Evolutionary conservation across 768 basidiomycete species (phyloP), one percentile per base, ranked within the genome.

Genomic region (Udeniomyces megalosporus): DNA sequence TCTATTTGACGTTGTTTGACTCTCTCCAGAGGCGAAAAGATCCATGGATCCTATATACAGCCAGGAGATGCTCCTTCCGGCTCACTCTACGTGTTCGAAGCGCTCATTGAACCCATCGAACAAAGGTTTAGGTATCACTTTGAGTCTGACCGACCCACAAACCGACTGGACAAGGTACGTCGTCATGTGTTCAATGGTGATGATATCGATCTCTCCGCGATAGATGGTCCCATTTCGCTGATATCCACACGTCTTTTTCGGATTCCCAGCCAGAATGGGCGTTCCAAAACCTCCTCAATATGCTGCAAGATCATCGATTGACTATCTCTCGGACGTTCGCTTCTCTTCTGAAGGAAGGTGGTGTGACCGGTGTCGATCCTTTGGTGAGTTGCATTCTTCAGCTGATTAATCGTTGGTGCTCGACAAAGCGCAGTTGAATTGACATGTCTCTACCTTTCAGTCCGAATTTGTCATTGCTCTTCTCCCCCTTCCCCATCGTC

Each of bases 91-190:
- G 81, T 95, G 1, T 69, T 97, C 20, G 84, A 88, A 70, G 84
- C 86, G 2, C 80, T 99, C 20, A 80, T 89, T 3, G 82, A 84
- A 48, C 87, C 92, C 1, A 79, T 99, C 53, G 77, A 84, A 1
- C 74, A 89, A 64, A 81, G 95, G 22, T 99, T 96, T 77, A 88
- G 85, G 69, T 99, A 85, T 71, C 95, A 99, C 70, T 97, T 97
- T 66, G 90, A 96, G 61, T 82, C 86, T 0, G 77, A 80, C 20
- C 78, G 89, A 38, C 81, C 82, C 67, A 99, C 95, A 0, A 99
- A 96, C 72, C 79, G 88, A 56, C 72, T 90, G 11, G 93, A 97
- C 75, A 97, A 96, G 81, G 91, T 86, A 56, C 20, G 70, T 62
- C 12, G 3, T 32, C 14, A 26, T n/a, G 14, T 8, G 2, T 11